Percentiles rank a stretch among this genome's conserved stretches.
phyloP scores from a whole-genome alignment of 192 early-diverging fungal genomes.

The Coemansia sp. region DNA sequence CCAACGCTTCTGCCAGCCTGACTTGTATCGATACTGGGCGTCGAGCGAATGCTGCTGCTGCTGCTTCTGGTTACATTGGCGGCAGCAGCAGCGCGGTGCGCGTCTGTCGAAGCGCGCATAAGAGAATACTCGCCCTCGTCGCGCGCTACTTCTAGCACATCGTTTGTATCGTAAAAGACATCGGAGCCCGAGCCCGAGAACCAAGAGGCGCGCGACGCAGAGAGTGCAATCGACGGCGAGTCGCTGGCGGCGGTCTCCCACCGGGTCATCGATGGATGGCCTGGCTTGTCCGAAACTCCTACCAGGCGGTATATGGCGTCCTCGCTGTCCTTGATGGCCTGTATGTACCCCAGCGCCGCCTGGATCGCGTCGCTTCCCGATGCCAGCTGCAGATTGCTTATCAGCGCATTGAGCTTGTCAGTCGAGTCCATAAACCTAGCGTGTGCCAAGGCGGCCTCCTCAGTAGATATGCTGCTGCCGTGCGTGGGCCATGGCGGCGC shows the following conservation, averaged over 20 bases:
- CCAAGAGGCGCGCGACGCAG: constrained; percentile 36
- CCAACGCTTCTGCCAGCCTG: neutral
- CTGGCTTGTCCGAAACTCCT: neutral
- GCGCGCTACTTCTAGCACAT: constrained; percentile 44
- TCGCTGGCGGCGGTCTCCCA: constrained; percentile 18
- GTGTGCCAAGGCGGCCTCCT: constrained; percentile 12
- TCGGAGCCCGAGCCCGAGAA: constrained; percentile 43
- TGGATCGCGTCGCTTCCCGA: constrained; percentile 8
- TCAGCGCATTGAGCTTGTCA: constrained; percentile 21
- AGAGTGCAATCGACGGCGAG: constrained; percentile 19
- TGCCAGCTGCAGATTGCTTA: constrained; percentile 3
- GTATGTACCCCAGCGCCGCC: constrained; percentile 12
- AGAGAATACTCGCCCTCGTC: constrained; percentile 18
- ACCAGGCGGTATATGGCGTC: constrained; percentile 13
- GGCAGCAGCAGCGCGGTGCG: neutral
- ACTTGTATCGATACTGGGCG: neutral
- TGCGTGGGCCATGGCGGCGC: neutral
- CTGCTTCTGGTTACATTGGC: neutral
- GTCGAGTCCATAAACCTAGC: constrained; percentile 22
- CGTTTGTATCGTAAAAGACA: constrained; percentile 54
- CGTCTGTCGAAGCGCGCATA: neutral
- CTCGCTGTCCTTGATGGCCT: constrained; percentile 26
- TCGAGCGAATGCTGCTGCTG: neutral
- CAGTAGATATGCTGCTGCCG: neutral
- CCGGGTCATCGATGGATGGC: constrained; percentile 8